Evolutionary conservation across 164 flowering plant species (phyloP).

Genomic region (Dillenia suffruticosa): DNA sequence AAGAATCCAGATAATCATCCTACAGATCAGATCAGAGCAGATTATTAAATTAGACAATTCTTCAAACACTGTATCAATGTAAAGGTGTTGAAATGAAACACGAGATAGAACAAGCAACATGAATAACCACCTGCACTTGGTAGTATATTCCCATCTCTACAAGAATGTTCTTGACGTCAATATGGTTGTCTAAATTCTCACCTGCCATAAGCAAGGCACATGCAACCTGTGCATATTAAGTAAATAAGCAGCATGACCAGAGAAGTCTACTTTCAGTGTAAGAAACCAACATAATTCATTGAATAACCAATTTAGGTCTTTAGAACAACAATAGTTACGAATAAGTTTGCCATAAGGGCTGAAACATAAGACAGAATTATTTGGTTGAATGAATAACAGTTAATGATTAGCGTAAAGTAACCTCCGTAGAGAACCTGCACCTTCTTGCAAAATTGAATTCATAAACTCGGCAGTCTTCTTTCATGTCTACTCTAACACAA

Average conservation of each 20-base stretch:
- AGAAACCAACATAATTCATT: no score
- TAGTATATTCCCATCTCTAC: conserved; percentile 94
- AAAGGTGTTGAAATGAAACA: background rate
- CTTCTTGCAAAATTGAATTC: no score
- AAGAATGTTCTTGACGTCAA: conserved; percentile 70
- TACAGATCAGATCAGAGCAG: conserved; percentile 15
- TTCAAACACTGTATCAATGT: background rate
- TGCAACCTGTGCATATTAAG: conserved; percentile 56
- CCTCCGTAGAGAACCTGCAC: no score
- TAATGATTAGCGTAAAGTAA: no score
- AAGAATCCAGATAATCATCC: conserved; percentile 97
- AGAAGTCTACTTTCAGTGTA: no score
- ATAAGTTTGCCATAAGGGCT: no score
- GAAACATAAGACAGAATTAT: no score
- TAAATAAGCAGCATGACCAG: background rate
- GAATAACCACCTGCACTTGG: conserved; percentile 84
- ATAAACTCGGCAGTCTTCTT: no score
- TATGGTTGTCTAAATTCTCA: conserved; percentile 73
- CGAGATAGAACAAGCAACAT: background rate
- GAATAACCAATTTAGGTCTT: no score
- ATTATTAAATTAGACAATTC: background rate
- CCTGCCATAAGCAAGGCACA: conserved; percentile 91
- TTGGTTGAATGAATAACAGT: no score
- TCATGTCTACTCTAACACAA: no score
- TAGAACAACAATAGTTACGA: no score